Evolutionary conservation across 345 rosid species (phyloP), one percentile per base, ranked within the genome.

Genomic region (Moricandia arvensis): DNA sequence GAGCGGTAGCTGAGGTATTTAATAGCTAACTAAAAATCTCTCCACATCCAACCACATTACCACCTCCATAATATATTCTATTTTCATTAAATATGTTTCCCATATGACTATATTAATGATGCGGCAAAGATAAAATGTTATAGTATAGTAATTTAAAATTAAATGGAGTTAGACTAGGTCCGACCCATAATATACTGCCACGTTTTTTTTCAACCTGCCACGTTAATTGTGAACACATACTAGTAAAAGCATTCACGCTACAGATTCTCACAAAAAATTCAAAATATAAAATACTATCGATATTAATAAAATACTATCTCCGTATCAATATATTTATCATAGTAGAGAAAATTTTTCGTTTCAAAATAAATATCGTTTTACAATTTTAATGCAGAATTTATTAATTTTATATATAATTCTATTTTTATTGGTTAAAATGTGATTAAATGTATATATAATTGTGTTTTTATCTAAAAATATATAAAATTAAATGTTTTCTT

Each of bases 11-110:
- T 49, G 55, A 49, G 16, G 1, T 16, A 49, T 49, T 49, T 15
- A 49, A 15, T 49, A 16, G 55, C 24, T 16, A 49, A 49, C 55
- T 49, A 49, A 49, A 49, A 49, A 6, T 15, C 61, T n/a, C 61
- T 55, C 66, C 51, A 63, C 72, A 43, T 16, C 38, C 38, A 59
- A 59, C 37, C 34, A n/a, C 63, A 29, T 65, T 16, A n/a, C 54
- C 53, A 47, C 53, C 53, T 47, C 53, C 53, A 43, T 43, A 6
- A 38, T 7, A 43, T 13, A 4, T 45, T 45, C 17, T 45, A 45
- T 45, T 45, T 45, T 13, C 51, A 13, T 45, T 45, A 13, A n/a
- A 45, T 45, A n/a, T 45, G 53, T 45, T 45, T 2, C 53, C 53
- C 53, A 45, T n/a, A 5, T 45, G 17, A 15, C 47, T 11, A n/a